Percentiles rank a stretch among this genome's conserved stretches.
phyloP scores from a whole-genome alignment of 768 basidiomycete species.

The Kondoa subrosea region DNA sequence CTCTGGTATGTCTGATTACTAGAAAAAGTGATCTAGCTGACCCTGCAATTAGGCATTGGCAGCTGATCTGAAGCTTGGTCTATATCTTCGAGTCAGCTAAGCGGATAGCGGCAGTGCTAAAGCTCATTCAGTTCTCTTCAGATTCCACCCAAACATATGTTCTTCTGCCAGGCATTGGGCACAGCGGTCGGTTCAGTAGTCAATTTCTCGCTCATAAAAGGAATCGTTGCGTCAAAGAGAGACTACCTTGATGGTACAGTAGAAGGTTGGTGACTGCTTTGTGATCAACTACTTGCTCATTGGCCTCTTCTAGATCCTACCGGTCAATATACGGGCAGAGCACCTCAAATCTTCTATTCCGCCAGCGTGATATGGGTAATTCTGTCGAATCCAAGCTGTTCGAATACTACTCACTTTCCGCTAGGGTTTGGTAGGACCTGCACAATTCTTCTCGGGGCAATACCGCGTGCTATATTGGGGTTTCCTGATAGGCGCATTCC shows the following conservation, averaged over 20 bases:
- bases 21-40: not conserved
- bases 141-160: slow-evolving; percentile 27
- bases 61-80: slow-evolving; percentile 28
- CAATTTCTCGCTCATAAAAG: slow-evolving; percentile 27
- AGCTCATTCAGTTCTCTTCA: too few species aligned
- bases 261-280: slow-evolving; percentile 4
- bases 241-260: slow-evolving; percentile 29
- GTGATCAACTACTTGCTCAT: not conserved
- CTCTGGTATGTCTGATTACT: not conserved
- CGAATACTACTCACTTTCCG: too few species aligned
- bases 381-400: slow-evolving; percentile 5
- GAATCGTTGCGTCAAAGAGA: slow-evolving; percentile 27
- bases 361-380: slow-evolving; percentile 22
- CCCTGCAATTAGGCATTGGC: slow-evolving; percentile 26
- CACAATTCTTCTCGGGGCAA: slow-evolving; percentile 28
- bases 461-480: slow-evolving; percentile 27
- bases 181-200: slow-evolving; percentile 28
- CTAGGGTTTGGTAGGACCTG: slow-evolving; percentile 21
- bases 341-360: slow-evolving; percentile 23
- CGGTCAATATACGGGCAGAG: slow-evolving; percentile 26
- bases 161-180: slow-evolving; percentile 25
- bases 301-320: slow-evolving; percentile 18
- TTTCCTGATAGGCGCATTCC: slow-evolving; percentile 24
- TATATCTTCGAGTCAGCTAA: too few species aligned
- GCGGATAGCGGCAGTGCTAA: too few species aligned